Evolutionary conservation across 2,329 filamentous ascomycete genomes (phyloP), one percentile per base, ranked within the genome.

Genomic region (Echinosphaeria canescens): DNA sequence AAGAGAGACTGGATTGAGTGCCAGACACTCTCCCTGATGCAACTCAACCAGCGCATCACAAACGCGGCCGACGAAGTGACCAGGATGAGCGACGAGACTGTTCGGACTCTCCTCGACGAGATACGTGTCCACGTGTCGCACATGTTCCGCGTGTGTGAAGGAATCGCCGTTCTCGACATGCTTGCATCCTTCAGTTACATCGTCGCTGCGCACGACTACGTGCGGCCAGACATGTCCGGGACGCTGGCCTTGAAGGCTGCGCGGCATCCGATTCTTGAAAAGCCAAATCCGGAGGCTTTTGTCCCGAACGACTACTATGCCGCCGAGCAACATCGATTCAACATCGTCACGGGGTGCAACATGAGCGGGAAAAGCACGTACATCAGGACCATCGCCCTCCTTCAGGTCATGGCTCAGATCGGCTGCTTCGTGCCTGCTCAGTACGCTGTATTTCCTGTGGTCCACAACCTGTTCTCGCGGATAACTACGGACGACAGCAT

Each of bases 291-390:
- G 79, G 35, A 50, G 54, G 1, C 64, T 13, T 91, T 78, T 41
- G 57, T 95, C 4, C 78, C 88, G 0, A 95, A 95, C 34, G 84
- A 95, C 40, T 78, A 84, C 15, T 95, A 84, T 39, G 75, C 80
- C 3, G 76, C 73, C 0, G 62, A 75, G 18, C 71, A 85, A 32
- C 70, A 71, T 19, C 69, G 84, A 2, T 91, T 93, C 39, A 84
- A 95, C 36, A 75, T 95, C 33, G 73, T 98, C 34, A 95, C 85
- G 0, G 85, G 88, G 4, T 90, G 80, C 44, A 98, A 98, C 39
- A 98, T 98, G 88, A 91, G 81, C 38, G 88, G 84, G 1, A 98
- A 95, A 46, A 91, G 78, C 34, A 98, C 84, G 0, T 95, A 93
- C 41, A 92, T 95, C 33, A 70, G 81, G 26, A 74, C 76, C 2